Evolutionary conservation across 176 grass and related monocot species (phyloP), one percentile per base, ranked within the genome.

Genomic region (Lolium multiflorum): DNA sequence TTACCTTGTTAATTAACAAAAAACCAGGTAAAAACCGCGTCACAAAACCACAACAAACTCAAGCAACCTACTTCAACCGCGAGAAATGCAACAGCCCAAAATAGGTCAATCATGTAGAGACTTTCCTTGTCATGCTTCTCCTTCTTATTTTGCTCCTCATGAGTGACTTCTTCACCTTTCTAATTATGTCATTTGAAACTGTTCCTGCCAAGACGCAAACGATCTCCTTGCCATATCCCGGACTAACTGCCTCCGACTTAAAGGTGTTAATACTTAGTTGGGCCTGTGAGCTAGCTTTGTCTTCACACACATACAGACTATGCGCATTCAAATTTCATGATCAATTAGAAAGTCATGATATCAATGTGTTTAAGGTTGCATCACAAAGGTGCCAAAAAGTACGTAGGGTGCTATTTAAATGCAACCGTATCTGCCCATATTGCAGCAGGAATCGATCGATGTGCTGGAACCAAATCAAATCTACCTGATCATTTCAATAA

Each of bases 381-480:
- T 79, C 76, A 47, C 9, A 47, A 54, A 55, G 50, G 61, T 26
- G 48, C 39, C 88, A 86, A 74, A 6, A 69, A 18, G 64, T 18
- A 68, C 65, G 1, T 66, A 28, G 12, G 0, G 12, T 41, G 58
- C 37, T 85, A 73, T 60, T 85, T 59, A 82, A 70, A 86, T 77
- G 54, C 63, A 28, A 17, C 39, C 71, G 88, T 86, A 61, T 89
- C n/a, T 28, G 57, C 66, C 71, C 2, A 52, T 41, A 20, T 20
- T 73, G 70, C 57, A 47, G 24, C 52, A n/a, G 55, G 24, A 44
- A 62, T 59, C 69, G 60, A 22, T 74, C 20, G 41, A 24, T 77
- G 63, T 71, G 71, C 41, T 77, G 79, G 83, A 86, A 78, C 78
- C 78, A 86, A 82, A 88, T 78, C 77, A 38, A 77, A 39, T 39